Percentiles rank a stretch among this genome's conserved stretches.
phyloP scores from a whole-genome alignment of 306 rosid genomes.

The Dryas alaskensis region DNA sequence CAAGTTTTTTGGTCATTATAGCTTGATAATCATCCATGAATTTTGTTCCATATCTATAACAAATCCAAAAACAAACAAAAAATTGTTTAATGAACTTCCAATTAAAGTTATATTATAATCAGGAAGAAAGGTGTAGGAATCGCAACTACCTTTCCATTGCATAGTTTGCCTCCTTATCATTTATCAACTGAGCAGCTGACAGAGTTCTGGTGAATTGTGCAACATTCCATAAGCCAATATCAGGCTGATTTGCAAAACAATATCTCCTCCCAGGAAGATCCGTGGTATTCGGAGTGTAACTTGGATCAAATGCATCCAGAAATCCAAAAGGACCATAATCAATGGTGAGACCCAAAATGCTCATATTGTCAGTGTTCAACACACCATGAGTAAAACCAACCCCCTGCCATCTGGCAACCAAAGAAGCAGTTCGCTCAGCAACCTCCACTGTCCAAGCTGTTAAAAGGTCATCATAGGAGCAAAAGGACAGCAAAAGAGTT shows the following conservation, averaged over 20 bases:
- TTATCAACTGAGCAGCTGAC: conserved; percentile 66
- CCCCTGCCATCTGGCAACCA: conserved; percentile 96
- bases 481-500: conserved; percentile 13
- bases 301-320: conserved; percentile 99
- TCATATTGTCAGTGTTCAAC: conserved; percentile 97
- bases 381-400: conserved; percentile 99
- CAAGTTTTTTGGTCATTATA: conserved; percentile 92
- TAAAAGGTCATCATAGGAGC: conserved; percentile 23
- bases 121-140: conserved; percentile 13
- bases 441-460: conserved; percentile 94
- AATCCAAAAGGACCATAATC: conserved; percentile 99
- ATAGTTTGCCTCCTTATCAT: conserved; percentile 89
- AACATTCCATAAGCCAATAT: conserved; percentile 92
- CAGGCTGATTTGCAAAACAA: conserved; percentile 98
- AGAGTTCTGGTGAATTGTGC: conserved; percentile 73
- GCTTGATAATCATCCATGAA: conserved; percentile 97
- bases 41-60: conserved; percentile 75
- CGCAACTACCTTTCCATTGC: conserved; percentile 89
- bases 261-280: conserved; percentile 99
- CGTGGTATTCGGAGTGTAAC: conserved; percentile 89
- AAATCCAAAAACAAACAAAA: conserved; percentile 18
- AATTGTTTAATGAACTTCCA: conserved; percentile 21
- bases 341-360: conserved; percentile 93
- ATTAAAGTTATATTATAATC: background rate
- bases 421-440: conserved; percentile 92